Conservation (phyloP, 2,329 filamentous ascomycete genomes). For the Plenodomus tracheiphilus region DNA sequence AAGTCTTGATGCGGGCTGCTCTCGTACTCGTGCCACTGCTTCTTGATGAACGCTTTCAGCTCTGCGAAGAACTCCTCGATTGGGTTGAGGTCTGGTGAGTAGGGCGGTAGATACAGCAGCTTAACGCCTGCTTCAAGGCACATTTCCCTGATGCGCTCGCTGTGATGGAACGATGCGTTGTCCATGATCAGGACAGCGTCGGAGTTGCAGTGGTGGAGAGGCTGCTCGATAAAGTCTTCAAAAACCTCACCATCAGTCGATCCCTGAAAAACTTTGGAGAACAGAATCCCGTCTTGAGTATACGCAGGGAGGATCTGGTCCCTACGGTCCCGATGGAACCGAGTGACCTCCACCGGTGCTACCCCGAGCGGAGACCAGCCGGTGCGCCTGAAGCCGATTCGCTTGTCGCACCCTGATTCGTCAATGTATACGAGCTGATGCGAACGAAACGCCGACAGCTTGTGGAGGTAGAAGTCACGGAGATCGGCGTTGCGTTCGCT, state of each 20-base stretch:
- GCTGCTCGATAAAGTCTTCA: constrained; percentile 16
- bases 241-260: constrained; percentile 13
- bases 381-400: no score
- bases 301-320: neutral
- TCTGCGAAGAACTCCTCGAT: constrained; percentile 46
- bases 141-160: constrained; percentile 29
- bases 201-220: constrained; percentile 10
- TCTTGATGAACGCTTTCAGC: constrained; percentile 41
- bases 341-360: no score
- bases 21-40: constrained; percentile 17
- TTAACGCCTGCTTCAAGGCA: constrained; percentile 37
- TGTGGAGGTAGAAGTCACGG: no score
- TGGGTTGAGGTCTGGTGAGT: constrained; percentile 43
- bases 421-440: no score
- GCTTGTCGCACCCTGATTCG: no score
- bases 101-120: constrained; percentile 40
- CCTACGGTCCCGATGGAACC: no score
- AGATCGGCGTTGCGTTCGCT: no score
- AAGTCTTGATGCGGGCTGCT: constrained; percentile 23
- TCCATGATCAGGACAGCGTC: constrained; percentile 15
- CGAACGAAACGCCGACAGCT: no score
- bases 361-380: no score
- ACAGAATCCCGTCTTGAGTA: neutral
- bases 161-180: constrained; percentile 10
- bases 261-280: constrained; percentile 3